These are phyloP conservation scores for Hygrophoropsis aurantiaca DNA, from an alignment of 768 basidiomycete species.

Conservation along the genomic window DNA sequence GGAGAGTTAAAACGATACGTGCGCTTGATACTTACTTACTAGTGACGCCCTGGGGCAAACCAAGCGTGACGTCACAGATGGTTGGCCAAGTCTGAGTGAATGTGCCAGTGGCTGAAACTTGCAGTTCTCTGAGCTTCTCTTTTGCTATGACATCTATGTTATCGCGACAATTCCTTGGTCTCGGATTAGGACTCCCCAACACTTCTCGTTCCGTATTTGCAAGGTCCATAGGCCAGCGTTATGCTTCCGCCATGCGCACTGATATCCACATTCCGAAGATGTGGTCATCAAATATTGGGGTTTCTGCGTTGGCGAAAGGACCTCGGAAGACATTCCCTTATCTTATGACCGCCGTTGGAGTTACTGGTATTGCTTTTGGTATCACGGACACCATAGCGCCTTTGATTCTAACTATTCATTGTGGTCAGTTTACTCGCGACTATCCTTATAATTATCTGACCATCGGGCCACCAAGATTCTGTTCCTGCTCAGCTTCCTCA, in stretches of 20 bases:
- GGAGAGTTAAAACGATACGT: too few species aligned
- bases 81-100: too few species aligned
- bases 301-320: slow-evolving; percentile 6
- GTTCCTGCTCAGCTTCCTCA: slow-evolving; percentile 7
- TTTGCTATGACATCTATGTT: slow-evolving; percentile 10
- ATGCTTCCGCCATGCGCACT: slow-evolving; percentile 1
- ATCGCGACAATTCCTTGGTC: slow-evolving; percentile 14
- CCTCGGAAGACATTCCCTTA: slow-evolving; percentile 8
- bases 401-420: slow-evolving; percentile 45
- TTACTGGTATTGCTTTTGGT: slow-evolving; percentile 47
- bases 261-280: background rate
- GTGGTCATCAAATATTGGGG: background rate
- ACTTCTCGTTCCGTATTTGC: slow-evolving; percentile 4
- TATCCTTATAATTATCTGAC: too few species aligned
- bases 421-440: slow-evolving; percentile 40
- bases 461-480: too few species aligned
- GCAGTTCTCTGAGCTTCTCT: too few species aligned
- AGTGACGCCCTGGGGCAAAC: too few species aligned
- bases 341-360: slow-evolving; percentile 29
- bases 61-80: too few species aligned
- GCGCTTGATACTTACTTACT: too few species aligned
- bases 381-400: slow-evolving; percentile 35
- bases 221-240: background rate
- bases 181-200: slow-evolving; percentile 10
- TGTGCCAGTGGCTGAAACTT: too few species aligned